phyloP scores from a whole-genome alignment of 495 filamentous ascomycete genomes.

The Bacidia rubella region DNA sequence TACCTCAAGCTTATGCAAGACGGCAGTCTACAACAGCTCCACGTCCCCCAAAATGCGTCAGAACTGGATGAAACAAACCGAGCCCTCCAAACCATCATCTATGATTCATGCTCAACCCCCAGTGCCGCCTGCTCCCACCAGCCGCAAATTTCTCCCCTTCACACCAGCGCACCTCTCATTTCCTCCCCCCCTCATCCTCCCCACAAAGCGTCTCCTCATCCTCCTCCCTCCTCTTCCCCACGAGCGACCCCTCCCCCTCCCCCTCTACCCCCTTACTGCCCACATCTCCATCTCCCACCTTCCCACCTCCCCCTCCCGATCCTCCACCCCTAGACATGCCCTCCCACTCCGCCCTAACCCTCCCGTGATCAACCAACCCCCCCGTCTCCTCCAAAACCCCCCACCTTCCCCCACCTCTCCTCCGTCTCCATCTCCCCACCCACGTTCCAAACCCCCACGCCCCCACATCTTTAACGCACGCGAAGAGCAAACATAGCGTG shows the following conservation, averaged over 20 bases:
- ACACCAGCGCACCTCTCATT: neutral
- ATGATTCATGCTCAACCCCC: too few species aligned
- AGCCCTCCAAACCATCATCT: too few species aligned
- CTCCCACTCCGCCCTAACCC: neutral
- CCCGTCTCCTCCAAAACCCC: neutral
- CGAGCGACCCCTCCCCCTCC: neutral
- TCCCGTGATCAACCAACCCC: constrained; percentile 1
- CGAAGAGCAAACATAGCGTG: too few species aligned
- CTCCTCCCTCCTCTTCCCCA: neutral
- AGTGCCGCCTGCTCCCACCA: neutral
- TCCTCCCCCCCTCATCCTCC: neutral
- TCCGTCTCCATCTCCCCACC: neutral
- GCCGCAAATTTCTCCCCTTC: neutral
- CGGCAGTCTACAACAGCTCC: too few species aligned
- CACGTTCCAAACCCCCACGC: neutral
- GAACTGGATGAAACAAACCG: too few species aligned
- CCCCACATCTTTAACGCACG: neutral
- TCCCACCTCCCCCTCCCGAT: neutral
- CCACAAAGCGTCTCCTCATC: neutral
- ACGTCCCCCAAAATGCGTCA: too few species aligned
- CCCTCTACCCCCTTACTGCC: neutral
- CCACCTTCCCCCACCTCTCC: neutral
- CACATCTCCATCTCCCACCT: neutral
- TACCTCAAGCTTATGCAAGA: too few species aligned
- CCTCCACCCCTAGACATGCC: too few species aligned